A percentile compares a stretch with the other conserved stretches of the same genome.
Evolutionary conservation across 768 basidiomycete species (phyloP).

Genomic region (Pulveroboletus sp.): DNA sequence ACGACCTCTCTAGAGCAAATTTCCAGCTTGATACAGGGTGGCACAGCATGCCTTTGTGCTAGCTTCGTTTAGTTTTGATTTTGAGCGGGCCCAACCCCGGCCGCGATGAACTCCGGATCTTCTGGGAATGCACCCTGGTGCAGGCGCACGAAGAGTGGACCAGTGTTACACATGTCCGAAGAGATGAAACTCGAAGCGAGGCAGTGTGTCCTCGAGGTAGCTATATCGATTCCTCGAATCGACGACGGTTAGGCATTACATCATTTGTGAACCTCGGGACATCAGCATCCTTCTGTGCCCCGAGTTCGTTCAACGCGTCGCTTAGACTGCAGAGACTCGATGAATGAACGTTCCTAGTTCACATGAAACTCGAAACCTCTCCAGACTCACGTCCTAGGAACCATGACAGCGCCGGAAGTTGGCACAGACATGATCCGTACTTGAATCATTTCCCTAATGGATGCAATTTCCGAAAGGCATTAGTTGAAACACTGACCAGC

Average conservation of each 20-base stretch:
- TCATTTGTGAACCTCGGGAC: background rate
- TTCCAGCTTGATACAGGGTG: background rate
- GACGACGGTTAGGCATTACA: background rate
- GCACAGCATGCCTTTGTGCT: background rate
- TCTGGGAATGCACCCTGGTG: background rate
- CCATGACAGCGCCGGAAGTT: background rate
- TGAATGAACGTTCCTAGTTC: background rate
- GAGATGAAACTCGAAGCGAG: constrained; percentile 1
- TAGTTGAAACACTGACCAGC: background rate
- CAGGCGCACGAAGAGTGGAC: background rate
- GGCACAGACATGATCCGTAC: background rate
- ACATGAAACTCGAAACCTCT: background rate
- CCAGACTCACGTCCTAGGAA: background rate
- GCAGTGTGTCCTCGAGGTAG: constrained; percentile 9
- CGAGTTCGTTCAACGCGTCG: background rate
- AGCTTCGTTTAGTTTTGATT: background rate
- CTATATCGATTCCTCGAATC: background rate
- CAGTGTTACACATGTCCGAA: background rate
- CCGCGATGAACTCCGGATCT: background rate
- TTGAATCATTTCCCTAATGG: background rate
- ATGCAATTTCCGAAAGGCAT: background rate
- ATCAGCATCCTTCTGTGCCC: background rate
- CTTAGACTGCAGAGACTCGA: background rate
- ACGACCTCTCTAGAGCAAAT: background rate
- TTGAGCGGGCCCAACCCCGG: background rate